Percentiles rank a stretch among this genome's conserved stretches.
Conservation (phyloP, 139 green algal genomes). For the Picochlorum sp. region DNA sequence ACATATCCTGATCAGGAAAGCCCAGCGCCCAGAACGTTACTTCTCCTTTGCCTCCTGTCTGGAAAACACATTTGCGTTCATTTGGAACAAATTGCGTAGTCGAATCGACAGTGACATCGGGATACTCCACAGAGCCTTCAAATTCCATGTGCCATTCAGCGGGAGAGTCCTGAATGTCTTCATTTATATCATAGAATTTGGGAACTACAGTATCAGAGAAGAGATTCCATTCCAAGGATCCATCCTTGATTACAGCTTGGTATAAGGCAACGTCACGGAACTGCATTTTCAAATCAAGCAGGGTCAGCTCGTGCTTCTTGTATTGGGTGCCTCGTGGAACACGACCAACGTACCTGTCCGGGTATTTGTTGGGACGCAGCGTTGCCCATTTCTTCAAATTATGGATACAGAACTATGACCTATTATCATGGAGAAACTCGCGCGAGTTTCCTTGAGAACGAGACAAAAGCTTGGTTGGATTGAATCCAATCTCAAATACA, state of each 20-base stretch:
- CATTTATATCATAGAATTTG: conserved; percentile 59
- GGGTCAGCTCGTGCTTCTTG: no score
- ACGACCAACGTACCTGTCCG: no score
- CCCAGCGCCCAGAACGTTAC: conserved; percentile 42
- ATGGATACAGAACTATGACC: no score
- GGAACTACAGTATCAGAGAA: conserved; percentile 26
- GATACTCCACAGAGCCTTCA: conserved; percentile 19
- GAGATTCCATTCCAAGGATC: conserved; percentile 40
- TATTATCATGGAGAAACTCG: no score
- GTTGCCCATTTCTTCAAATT: no score
- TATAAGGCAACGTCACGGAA: background rate
- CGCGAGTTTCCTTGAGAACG: no score
- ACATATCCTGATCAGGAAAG: conserved; percentile 34
- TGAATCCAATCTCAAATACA: no score
- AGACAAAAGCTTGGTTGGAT: no score
- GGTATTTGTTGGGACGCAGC: no score
- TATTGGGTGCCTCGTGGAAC: no score
- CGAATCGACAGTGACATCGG: conserved; percentile 15
- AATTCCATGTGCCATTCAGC: conserved; percentile 43
- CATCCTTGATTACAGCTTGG: background rate
- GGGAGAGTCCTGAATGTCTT: conserved; percentile 37
- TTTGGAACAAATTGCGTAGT: conserved; percentile 26
- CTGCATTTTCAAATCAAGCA: background rate
- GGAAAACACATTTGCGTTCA: conserved; percentile 38
- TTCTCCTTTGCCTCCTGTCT: conserved; percentile 23